Evolutionary conservation across 2,329 filamentous ascomycete species (phyloP).

Genomic region (Ciborinia camelliae): DNA sequence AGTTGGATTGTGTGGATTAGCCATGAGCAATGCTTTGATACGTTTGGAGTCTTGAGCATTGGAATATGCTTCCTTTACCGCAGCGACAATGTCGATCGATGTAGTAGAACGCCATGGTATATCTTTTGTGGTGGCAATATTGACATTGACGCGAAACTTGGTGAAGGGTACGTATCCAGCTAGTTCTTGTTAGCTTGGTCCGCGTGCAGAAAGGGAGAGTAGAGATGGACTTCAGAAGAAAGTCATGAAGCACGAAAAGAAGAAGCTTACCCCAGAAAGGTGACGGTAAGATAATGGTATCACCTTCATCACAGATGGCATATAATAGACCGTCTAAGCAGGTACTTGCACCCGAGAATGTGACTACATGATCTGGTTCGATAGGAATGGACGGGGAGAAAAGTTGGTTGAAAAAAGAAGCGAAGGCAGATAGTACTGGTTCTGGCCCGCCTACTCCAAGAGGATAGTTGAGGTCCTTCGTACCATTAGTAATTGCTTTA

Average conservation of each 20-base stretch:
- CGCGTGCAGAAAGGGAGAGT: too few species aligned
- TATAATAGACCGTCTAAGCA: background rate
- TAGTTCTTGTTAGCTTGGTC: background rate
- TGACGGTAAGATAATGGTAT: background rate
- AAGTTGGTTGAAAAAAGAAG: constrained; percentile 1
- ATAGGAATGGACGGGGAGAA: background rate
- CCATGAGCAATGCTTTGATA: background rate
- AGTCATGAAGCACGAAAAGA: too few species aligned
- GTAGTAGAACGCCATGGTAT: background rate
- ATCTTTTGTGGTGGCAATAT: background rate
- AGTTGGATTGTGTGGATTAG: constrained; percentile 12
- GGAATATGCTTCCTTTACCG: background rate
- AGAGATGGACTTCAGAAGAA: too few species aligned
- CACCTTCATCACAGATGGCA: constrained; percentile 5
- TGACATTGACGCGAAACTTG: background rate
- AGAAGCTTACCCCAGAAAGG: background rate
- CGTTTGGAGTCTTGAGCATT: background rate
- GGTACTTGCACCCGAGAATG: background rate
- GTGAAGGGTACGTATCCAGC: background rate
- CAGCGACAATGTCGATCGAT: background rate
- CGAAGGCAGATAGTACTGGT: background rate
- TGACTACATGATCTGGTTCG: background rate
- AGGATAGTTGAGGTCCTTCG: constrained; percentile 1
- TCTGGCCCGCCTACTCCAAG: background rate
- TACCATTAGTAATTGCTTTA: background rate